phyloP scores from a whole-genome alignment of 2,329 filamentous ascomycete genomes.

The Plenodomus biglobosus region DNA sequence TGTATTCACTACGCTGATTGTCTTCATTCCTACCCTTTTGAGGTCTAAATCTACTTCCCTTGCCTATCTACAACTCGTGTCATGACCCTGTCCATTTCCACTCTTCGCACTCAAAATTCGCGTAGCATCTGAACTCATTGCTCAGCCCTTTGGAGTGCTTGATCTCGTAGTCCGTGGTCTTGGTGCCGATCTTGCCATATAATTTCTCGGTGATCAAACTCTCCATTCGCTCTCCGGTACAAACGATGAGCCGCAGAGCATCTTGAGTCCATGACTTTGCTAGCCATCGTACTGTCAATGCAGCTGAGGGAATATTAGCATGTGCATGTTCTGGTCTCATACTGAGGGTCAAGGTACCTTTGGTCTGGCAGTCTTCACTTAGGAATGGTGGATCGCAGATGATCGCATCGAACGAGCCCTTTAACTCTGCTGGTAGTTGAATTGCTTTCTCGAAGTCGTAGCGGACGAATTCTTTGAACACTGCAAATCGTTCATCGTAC shows the following conservation, averaged over 20 bases:
- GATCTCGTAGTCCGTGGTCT: conserved; percentile 68
- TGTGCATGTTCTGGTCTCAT: conserved; percentile 8
- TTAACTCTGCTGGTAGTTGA: conserved; percentile 64
- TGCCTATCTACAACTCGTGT: background rate
- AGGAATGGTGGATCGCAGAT: conserved; percentile 80
- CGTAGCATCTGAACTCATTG: conserved; percentile 80
- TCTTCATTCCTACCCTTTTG: no score
- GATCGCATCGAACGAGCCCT: conserved; percentile 66
- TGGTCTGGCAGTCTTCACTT: conserved; percentile 78
- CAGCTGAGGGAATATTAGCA: conserved; percentile 51
- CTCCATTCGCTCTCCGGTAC: conserved; percentile 78
- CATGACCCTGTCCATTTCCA: conserved; percentile 42
- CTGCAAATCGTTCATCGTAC: conserved; percentile 70
- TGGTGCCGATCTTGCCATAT: conserved; percentile 65
- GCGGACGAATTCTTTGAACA: conserved; percentile 72
- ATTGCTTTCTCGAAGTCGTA: conserved; percentile 75
- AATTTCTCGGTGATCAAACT: conserved; percentile 61
- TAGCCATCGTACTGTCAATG: conserved; percentile 74
- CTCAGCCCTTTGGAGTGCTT: conserved; percentile 71
- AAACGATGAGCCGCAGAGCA: conserved; percentile 59
- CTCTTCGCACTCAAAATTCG: conserved; percentile 68
- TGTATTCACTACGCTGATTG: no score
- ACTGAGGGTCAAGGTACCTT: conserved; percentile 52
- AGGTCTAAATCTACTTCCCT: background rate
- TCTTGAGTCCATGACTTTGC: conserved; percentile 53